A percentile compares a stretch with the other conserved stretches of the same genome.
These are phyloP conservation scores for Cystoisospora suis DNA, from an alignment of 169 alveolate genomes.

Conservation along the genomic window DNA sequence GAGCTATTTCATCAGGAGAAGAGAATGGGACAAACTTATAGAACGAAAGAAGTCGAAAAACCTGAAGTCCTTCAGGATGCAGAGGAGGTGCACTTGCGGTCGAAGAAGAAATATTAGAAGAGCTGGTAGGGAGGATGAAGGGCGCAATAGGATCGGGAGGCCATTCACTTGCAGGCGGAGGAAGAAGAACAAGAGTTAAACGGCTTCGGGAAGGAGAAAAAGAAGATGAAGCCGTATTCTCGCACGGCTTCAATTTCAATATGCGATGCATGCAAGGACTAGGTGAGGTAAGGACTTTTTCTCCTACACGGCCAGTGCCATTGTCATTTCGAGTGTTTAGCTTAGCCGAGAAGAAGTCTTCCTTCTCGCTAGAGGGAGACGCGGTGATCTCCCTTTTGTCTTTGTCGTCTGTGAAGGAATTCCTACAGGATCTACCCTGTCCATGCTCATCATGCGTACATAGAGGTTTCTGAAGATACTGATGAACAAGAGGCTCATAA, in stretches of 20 bases:
- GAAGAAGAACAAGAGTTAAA: not conserved
- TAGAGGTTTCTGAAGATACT: not conserved
- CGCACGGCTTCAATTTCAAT: not conserved
- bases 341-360: not conserved
- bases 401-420: no score
- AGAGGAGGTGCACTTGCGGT: not conserved
- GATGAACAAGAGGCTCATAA: not conserved
- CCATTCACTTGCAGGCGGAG: not conserved
- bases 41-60: constrained; percentile 34
- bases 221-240: no score
- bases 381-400: no score
- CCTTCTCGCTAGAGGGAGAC: not conserved
- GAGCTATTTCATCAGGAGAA: constrained; percentile 37
- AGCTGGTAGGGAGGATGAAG: not conserved
- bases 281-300: no score
- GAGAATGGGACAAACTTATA: constrained; percentile 52
- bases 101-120: not conserved
- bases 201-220: no score
- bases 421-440: no score
- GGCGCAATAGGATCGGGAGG: constrained; percentile 14
- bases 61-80: not conserved
- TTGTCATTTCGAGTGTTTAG: no score
- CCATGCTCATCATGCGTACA: not conserved
- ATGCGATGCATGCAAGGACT: no score
- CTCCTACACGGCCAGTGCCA: no score